Evolutionary conservation across 2,329 filamentous ascomycete species (phyloP), one percentile per base, ranked within the genome.

Genomic region (Colletotrichum ledebouriae): DNA sequence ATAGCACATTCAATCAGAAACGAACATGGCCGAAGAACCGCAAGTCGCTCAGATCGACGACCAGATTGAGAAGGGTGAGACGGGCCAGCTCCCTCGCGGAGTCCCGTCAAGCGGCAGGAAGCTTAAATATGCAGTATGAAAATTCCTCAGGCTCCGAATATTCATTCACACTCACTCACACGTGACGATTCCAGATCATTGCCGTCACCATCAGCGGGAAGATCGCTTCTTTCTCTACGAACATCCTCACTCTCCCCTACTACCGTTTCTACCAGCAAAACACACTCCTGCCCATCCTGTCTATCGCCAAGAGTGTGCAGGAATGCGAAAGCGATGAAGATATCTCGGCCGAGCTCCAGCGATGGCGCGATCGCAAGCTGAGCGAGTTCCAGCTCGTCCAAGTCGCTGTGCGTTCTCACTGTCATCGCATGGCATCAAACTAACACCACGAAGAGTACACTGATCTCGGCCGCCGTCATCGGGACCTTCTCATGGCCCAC

Each of bases 221-320:
- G 25, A 41, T 70, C 34, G 69, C 69, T 1, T 41, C 58, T 6
- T 37, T 61, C n/a, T 34, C 66, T 29, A 69, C 66, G 13, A 42
- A 67, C 29, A 57, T 72, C n/a, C n/a, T 75, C 34, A 75, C 73
- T 1, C 68, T 75, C 1, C 73, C 74, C 1, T 75, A 75, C 42
- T 73, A 75, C 50, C 69, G 73, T 6, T 75, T 74, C 44, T 75
- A 73, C 56, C 69, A 72, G 9, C 73, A 75, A 22, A 75, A 75
- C 50, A 75, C 72, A 1, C 60, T 75, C 10, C 49, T 72, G 4
- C 72, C 73, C 6, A 72, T 75, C 13, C 63, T 71, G 13, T 46
- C 72, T 11, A 73, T 75, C 22, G 64, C 70, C 3, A 69, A 70
- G 12, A 58, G 41, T 1, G 64, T 72, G 22, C 63, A 70, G 20